Conservation (phyloP, 2,329 filamentous ascomycete species). For the Didymellaceae sp. region DNA sequence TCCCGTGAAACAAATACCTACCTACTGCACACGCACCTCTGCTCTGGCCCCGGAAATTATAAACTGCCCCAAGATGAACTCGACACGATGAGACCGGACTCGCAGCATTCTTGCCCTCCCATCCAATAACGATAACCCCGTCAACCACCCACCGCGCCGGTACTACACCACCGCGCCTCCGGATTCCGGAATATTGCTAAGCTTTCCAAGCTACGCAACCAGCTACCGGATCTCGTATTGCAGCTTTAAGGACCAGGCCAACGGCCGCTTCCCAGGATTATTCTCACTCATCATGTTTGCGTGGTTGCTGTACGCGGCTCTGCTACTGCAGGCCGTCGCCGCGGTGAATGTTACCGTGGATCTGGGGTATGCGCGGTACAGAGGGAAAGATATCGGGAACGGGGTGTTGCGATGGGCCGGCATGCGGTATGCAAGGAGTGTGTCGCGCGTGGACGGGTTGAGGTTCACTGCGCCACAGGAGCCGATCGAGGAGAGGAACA, state of each 20-base stretch:
- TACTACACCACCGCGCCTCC: no score
- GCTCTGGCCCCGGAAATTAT: neutral
- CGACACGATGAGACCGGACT: conserved; percentile 7
- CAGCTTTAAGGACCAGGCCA: no score
- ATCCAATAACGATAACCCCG: neutral
- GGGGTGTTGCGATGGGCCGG: conserved; percentile 76
- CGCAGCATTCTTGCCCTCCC: conserved; percentile 13
- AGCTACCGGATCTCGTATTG: neutral
- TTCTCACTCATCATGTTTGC: conserved; percentile 22
- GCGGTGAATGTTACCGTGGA: conserved; percentile 59
- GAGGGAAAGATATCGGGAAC: conserved; percentile 60
- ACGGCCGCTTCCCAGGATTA: neutral
- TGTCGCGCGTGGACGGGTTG: conserved; percentile 40
- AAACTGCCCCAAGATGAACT: neutral
- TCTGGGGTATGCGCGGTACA: conserved; percentile 71
- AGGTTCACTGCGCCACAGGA: conserved; percentile 72
- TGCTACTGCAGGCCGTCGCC: conserved; percentile 29
- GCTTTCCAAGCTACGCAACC: neutral
- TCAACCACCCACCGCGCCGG: neutral
- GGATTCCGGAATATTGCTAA: neutral
- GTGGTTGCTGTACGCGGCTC: conserved; percentile 31
- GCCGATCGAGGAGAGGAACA: conserved; percentile 55
- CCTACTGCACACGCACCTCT: no score
- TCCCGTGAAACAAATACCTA: no score
- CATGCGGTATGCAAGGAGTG: conserved; percentile 68